A percentile compares a stretch with the other conserved stretches of the same genome.
phyloP scores from a whole-genome alignment of 2,329 filamentous ascomycete species.

The Penicillium fuscoglaucum region DNA sequence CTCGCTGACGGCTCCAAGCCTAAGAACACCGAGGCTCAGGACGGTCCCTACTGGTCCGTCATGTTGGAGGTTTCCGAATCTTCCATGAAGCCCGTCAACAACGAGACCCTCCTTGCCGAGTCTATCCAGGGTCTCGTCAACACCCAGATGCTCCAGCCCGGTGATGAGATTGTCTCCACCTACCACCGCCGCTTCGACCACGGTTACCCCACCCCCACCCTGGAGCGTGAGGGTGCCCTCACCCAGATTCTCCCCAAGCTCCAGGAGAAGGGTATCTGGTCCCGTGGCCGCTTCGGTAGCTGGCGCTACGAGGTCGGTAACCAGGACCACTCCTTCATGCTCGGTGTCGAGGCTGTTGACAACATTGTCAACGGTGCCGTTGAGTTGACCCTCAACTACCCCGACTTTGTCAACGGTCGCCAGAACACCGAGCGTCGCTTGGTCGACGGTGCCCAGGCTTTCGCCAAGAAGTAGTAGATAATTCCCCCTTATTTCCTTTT shows the following conservation, averaged over 20 bases:
- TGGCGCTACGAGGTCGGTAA: slow-evolving; percentile 98
- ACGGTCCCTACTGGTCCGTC: slow-evolving; percentile 98
- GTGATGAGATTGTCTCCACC: slow-evolving; percentile 94
- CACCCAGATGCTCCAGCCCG: slow-evolving; percentile 89
- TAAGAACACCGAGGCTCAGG: slow-evolving; percentile 68
- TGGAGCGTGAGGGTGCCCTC: slow-evolving; percentile 93
- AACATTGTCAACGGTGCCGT: slow-evolving; percentile 85
- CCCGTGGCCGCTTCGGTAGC: slow-evolving; percentile 93
- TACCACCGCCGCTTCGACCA: slow-evolving; percentile 98
- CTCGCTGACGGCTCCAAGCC: slow-evolving; percentile 84
- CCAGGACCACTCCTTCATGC: slow-evolving; percentile 98
- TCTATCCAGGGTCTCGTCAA: slow-evolving; percentile 96
- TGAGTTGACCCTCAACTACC: slow-evolving; percentile 93
- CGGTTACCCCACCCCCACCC: slow-evolving; percentile 91
- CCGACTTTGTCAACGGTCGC: slow-evolving; percentile 84
- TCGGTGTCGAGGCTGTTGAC: slow-evolving; percentile 90
- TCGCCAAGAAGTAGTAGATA: slow-evolving; percentile 49
- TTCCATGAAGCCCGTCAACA: slow-evolving; percentile 88
- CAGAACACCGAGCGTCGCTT: slow-evolving; percentile 63
- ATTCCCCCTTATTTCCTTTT: slow-evolving; percentile 13
- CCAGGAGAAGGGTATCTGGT: slow-evolving; percentile 87
- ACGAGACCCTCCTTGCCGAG: slow-evolving; percentile 79
- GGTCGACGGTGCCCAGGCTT: slow-evolving; percentile 61
- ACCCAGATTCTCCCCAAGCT: slow-evolving; percentile 91
- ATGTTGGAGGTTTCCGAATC: slow-evolving; percentile 99